A percentile compares a stretch with the other conserved stretches of the same genome.
phyloP scores from a whole-genome alignment of 2,329 filamentous ascomycete genomes.

The Pyricularia sp. region DNA sequence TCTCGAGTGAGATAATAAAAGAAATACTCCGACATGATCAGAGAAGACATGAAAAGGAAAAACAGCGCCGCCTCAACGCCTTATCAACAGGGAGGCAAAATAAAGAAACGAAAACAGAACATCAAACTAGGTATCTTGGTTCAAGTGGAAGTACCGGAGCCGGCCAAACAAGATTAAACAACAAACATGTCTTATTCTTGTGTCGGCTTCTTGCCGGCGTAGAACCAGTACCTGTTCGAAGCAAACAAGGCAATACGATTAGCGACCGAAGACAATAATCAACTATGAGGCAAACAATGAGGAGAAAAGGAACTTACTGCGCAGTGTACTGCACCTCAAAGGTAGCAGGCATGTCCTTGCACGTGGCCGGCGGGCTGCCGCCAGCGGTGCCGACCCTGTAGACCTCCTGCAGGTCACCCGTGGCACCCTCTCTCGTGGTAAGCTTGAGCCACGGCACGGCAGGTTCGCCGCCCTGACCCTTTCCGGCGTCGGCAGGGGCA shows the following conservation, averaged over 20 bases:
- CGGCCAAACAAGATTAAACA: not conserved
- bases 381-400: conserved; percentile 81
- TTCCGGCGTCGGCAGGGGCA: conserved; percentile 53
- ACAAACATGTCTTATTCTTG: not conserved
- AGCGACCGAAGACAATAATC: not conserved
- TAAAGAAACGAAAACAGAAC: not conserved
- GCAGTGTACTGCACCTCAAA: conserved; percentile 77
- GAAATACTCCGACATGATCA: not conserved
- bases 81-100: not conserved
- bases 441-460: conserved; percentile 80
- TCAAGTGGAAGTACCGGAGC: not conserved
- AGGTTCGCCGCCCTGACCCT: conserved; percentile 52
- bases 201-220: conserved; percentile 9
- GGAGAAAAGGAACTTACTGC: conserved; percentile 52
- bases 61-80: not conserved
- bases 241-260: not conserved
- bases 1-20: not conserved
- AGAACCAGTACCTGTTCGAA: conserved; percentile 28
- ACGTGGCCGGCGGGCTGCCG: conserved; percentile 65
- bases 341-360: conserved; percentile 48
- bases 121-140: not conserved
- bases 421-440: conserved; percentile 41
- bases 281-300: not conserved
- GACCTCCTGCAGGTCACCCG: conserved; percentile 59
- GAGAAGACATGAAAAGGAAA: not conserved